Evolutionary conservation across 23 red algal genomes (phyloP).

Genomic region (Gracilaria gracilis): DNA sequence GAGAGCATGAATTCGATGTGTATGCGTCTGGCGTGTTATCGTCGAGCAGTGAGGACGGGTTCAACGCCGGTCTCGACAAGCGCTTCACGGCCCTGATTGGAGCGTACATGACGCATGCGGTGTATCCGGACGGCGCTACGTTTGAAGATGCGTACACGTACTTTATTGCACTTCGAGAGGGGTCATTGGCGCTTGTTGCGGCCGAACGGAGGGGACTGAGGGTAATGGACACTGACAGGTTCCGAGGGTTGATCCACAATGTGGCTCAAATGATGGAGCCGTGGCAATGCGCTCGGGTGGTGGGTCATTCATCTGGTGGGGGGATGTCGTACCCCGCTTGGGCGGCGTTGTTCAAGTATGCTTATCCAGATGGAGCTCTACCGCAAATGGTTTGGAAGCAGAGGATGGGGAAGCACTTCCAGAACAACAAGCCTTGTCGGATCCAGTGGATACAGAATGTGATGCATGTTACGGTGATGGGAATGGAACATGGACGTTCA

Average conservation of each 20-base stretch:
- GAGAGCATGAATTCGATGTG: conserved; percentile 38
- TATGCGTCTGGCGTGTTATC: conserved; percentile 38
- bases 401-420: conserved; percentile 37
- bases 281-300: conserved; percentile 45
- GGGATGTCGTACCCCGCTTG: conserved; percentile 43
- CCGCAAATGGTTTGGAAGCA: conserved; percentile 50
- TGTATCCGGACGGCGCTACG: conserved; percentile 54
- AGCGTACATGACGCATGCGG: conserved; percentile 50
- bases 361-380: conserved; percentile 52
- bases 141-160: conserved; percentile 72
- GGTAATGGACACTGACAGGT: conserved; percentile 42
- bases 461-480: conserved; percentile 42
- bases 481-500: conserved; percentile 25
- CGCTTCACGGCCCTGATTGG: conserved; percentile 32
- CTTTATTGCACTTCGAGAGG: conserved; percentile 63
- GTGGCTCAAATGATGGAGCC: conserved; percentile 56
- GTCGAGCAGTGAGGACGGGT: conserved; percentile 23
- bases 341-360: conserved; percentile 46
- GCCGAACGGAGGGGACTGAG: conserved; percentile 3
- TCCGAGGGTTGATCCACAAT: conserved; percentile 55
- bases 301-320: conserved; percentile 63
- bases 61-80: conserved; percentile 32
- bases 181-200: conserved; percentile 42
- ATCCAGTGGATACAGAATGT: conserved; percentile 60
- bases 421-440: conserved; percentile 45